phyloP scores from a whole-genome alignment of 2,329 filamentous ascomycete species.

The Cytospora piceicola region DNA sequence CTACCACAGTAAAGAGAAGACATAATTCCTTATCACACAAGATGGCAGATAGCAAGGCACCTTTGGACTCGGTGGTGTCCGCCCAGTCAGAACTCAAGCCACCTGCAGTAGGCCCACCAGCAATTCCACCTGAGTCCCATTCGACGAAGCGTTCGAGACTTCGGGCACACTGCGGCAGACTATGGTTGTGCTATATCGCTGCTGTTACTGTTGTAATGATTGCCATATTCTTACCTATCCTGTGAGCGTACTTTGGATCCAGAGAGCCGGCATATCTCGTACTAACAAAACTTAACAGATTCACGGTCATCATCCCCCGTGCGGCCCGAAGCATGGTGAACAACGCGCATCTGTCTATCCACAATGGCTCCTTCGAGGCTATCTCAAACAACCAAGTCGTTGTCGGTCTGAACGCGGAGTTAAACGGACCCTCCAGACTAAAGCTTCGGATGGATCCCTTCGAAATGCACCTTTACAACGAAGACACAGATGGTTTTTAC shows the following conservation, averaged over 20 bases:
- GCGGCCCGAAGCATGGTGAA: constrained; percentile 51
- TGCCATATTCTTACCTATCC: constrained; percentile 49
- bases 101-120: neutral
- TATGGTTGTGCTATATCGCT: neutral
- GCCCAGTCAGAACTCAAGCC: neutral
- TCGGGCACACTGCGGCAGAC: neutral
- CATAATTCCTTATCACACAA: neutral
- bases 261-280: neutral
- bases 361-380: constrained; percentile 41
- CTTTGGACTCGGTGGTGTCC: neutral
- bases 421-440: constrained; percentile 45
- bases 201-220: constrained; percentile 46
- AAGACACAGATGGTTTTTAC: constrained; percentile 38
- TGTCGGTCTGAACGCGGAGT: constrained; percentile 43
- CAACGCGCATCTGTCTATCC: constrained; percentile 45
- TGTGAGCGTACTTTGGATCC: constrained; percentile 42
- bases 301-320: constrained; percentile 51
- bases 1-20: neutral
- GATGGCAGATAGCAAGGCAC: neutral
- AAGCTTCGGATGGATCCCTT: constrained; percentile 42
- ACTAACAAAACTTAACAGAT: constrained; percentile 39
- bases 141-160: neutral
- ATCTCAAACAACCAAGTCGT: constrained; percentile 41
- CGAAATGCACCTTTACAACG: constrained; percentile 47
- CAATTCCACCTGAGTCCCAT: neutral